Conservation (phyloP, 768 basidiomycete species). For the Crassisporium funariophilum region DNA sequence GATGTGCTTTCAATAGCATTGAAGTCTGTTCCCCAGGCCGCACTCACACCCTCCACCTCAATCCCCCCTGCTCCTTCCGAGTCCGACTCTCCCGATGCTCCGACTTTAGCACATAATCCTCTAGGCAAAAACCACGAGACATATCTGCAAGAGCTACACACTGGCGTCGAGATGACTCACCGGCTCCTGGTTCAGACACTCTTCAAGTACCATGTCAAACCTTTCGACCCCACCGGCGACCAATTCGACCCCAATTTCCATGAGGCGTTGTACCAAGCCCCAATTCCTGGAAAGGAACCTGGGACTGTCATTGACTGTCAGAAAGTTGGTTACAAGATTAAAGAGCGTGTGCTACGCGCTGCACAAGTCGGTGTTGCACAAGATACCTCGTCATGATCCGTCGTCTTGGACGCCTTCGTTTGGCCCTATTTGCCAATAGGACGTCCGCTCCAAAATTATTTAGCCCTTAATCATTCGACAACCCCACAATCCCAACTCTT, state of each 20-base stretch:
- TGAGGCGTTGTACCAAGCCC: slow-evolving; percentile 93
- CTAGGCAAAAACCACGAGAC: slow-evolving; percentile 56
- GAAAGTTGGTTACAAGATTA: slow-evolving; percentile 92
- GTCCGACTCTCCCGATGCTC: slow-evolving; percentile 25
- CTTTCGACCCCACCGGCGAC: slow-evolving; percentile 91
- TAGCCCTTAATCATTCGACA: slow-evolving; percentile 14
- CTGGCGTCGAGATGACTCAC: slow-evolving; percentile 91
- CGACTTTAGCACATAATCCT: slow-evolving; percentile 31
- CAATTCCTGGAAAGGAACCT: slow-evolving; percentile 85
- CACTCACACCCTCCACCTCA: slow-evolving; percentile 28
- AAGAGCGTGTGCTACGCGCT: slow-evolving; percentile 89
- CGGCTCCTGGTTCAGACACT: slow-evolving; percentile 87
- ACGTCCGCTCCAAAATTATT: slow-evolving; percentile 2
- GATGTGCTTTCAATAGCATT: slow-evolving; percentile 88
- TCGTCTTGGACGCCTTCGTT: neutral
- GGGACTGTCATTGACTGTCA: slow-evolving; percentile 91
- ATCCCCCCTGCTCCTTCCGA: slow-evolving; percentile 16
- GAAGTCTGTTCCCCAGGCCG: slow-evolving; percentile 68
- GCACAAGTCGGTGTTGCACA: slow-evolving; percentile 97
- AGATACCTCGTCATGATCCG: slow-evolving; percentile 45
- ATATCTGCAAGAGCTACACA: slow-evolving; percentile 71
- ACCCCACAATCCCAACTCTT: slow-evolving; percentile 29
- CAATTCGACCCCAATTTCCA: slow-evolving; percentile 94
- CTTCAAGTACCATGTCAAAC: slow-evolving; percentile 88
- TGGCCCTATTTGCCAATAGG: neutral